Percentiles rank a stretch among this genome's conserved stretches.
Evolutionary conservation across 768 basidiomycete species (phyloP).

Genomic region (Tylopilus subfusipes): DNA sequence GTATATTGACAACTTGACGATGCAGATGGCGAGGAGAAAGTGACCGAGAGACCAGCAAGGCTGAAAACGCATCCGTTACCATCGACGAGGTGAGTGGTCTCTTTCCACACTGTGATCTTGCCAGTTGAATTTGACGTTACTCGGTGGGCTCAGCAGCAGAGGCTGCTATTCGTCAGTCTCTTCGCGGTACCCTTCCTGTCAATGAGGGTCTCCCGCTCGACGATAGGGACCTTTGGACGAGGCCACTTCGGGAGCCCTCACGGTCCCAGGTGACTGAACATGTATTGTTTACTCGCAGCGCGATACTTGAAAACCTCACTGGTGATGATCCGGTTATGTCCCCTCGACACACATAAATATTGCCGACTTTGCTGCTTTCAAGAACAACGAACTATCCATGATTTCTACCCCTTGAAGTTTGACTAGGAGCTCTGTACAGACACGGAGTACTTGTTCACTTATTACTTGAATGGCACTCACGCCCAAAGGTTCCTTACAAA

Average conservation of each 20-base stretch:
- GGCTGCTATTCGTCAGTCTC: neutral
- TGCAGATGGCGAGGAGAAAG: slow-evolving; percentile 81
- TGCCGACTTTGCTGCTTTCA: neutral
- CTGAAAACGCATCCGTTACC: neutral
- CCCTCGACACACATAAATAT: neutral
- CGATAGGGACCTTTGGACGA: neutral
- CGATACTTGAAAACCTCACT: neutral
- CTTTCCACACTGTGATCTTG: neutral
- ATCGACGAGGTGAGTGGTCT: slow-evolving; percentile 5
- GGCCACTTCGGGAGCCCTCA: neutral
- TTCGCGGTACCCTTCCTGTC: neutral
- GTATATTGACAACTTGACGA: slow-evolving; percentile 86
- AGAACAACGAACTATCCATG: neutral
- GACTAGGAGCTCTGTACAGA: neutral
- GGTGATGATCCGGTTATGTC: neutral
- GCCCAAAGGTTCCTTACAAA: slow-evolving; percentile 31
- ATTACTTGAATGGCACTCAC: slow-evolving; percentile 12
- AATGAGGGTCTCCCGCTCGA: neutral
- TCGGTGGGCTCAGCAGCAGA: neutral
- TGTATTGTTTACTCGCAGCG: slow-evolving; percentile 11
- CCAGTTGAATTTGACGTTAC: neutral
- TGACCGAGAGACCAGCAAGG: slow-evolving; percentile 31
- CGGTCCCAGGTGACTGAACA: neutral
- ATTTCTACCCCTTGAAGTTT: neutral
- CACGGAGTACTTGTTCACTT: neutral